A percentile compares a stretch with the other conserved stretches of the same genome.
Conservation (phyloP, 495 filamentous ascomycete species). For the Neurospora hispaniola region DNA sequence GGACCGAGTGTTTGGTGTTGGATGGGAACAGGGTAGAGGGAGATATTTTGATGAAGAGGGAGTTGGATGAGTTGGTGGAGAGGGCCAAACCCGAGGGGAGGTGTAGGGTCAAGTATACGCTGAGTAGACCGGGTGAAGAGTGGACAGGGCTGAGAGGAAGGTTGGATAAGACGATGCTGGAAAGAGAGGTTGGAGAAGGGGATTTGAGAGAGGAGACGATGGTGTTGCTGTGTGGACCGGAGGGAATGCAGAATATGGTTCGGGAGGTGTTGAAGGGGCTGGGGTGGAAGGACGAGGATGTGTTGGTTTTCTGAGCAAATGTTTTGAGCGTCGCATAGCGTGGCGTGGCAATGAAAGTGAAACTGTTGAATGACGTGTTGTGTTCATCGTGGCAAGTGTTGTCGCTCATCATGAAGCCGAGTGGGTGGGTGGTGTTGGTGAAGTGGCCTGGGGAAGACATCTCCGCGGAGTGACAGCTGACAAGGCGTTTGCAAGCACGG, state of each 20-base stretch:
- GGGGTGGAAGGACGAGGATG: slow-evolving; percentile 71
- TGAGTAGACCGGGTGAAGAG: slow-evolving; percentile 49
- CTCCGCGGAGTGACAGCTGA: neutral
- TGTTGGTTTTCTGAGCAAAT: slow-evolving; percentile 63
- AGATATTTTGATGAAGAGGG: slow-evolving; percentile 75
- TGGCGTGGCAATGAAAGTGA: neutral
- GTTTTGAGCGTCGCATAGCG: neutral
- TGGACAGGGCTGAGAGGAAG: slow-evolving; percentile 68
- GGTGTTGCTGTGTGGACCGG: slow-evolving; percentile 78
- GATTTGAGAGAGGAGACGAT: slow-evolving; percentile 40
- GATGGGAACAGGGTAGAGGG: slow-evolving; percentile 71
- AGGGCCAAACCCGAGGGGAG: slow-evolving; percentile 40
- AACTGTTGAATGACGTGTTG: neutral
- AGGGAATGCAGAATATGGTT: slow-evolving; percentile 62
- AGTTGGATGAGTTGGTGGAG: slow-evolving; percentile 53
- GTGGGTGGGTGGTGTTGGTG: neutral
- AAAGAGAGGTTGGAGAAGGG: slow-evolving; percentile 43
- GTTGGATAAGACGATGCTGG: slow-evolving; percentile 52
- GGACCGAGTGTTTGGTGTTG: slow-evolving; percentile 54
- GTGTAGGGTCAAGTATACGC: slow-evolving; percentile 60
- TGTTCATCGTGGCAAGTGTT: neutral
- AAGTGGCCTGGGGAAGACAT: neutral
- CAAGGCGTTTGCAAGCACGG: neutral
- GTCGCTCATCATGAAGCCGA: neutral
- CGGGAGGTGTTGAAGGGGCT: slow-evolving; percentile 49